Conservation (phyloP, 73 alveolate species). For the Stentor coeruleus region DNA sequence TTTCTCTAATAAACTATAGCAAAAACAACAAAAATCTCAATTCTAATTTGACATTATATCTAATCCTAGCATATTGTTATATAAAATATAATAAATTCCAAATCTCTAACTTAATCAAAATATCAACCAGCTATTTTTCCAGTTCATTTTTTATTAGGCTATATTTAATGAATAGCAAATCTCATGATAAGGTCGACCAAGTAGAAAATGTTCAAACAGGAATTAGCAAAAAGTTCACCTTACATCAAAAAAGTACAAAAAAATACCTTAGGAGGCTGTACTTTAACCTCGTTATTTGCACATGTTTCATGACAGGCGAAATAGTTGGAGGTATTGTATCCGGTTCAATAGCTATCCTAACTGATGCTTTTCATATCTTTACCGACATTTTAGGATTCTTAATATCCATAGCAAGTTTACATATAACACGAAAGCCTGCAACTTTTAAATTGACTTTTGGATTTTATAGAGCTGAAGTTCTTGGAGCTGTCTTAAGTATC, state of each 20-base stretch:
- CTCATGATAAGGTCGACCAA: too few species aligned
- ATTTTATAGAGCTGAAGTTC: conserved; percentile 87
- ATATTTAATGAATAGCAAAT: too few species aligned
- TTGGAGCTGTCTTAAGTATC: conserved; percentile 87
- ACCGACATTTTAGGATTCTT: conserved; percentile 89
- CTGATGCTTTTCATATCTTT: conserved; percentile 95
- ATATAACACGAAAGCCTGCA: conserved; percentile 72
- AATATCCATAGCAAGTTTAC: conserved; percentile 72
- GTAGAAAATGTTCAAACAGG: too few species aligned
- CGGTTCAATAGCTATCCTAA: conserved; percentile 84
- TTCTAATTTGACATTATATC: too few species aligned
- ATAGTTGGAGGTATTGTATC: conserved; percentile 89
- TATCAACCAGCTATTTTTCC: too few species aligned
- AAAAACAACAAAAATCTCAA: too few species aligned
- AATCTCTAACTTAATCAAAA: too few species aligned
- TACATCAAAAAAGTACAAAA: not conserved
- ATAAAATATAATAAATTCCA: too few species aligned
- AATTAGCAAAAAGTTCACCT: not conserved
- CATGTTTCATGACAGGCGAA: conserved; percentile 43
- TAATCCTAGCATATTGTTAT: too few species aligned
- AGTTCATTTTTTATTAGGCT: too few species aligned
- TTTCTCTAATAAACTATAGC: too few species aligned
- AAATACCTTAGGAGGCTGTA: not conserved
- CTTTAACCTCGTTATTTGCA: not conserved
- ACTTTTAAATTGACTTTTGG: conserved; percentile 72